These are phyloP conservation scores for Botrytis paeoniae DNA, from an alignment of 2,329 filamentous ascomycete species.

Conservation along the genomic window DNA sequence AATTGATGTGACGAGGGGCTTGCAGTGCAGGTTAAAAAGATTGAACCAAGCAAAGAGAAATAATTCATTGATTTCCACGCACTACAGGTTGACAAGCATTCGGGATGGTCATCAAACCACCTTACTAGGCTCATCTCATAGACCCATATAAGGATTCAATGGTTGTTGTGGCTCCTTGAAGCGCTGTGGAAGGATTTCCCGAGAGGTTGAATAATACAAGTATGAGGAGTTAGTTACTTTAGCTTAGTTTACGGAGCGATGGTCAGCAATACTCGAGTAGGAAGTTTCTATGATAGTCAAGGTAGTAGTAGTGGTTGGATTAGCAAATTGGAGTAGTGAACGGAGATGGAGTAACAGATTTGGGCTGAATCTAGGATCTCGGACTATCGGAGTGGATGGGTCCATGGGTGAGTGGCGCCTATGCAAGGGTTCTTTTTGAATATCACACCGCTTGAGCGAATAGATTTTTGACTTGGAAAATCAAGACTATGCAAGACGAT, in stretches of 20 bases:
- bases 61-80: neutral
- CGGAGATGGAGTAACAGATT: neutral
- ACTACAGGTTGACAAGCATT: constrained; percentile 6
- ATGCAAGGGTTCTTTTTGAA: constrained; percentile 13
- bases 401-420: constrained; percentile 9
- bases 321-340: neutral
- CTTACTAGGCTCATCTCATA: constrained; percentile 1
- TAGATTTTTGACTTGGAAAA: neutral
- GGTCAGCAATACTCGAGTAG: neutral
- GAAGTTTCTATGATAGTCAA: neutral
- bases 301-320: neutral
- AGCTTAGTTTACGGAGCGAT: neutral
- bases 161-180: constrained; percentile 14
- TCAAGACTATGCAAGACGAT: constrained; percentile 5
- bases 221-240: neutral
- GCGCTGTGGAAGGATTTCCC: constrained; percentile 15
- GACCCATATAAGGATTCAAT: constrained; percentile 19
- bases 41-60: neutral
- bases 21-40: neutral
- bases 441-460: constrained; percentile 16
- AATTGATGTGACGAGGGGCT: constrained; percentile 12
- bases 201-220: neutral
- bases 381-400: constrained; percentile 12
- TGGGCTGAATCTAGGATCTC: constrained; percentile 11
- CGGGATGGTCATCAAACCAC: constrained; percentile 7